Base-by-base conservation (phyloP, 805 yeast species). In the Saturnispora zaruensis region DNA sequence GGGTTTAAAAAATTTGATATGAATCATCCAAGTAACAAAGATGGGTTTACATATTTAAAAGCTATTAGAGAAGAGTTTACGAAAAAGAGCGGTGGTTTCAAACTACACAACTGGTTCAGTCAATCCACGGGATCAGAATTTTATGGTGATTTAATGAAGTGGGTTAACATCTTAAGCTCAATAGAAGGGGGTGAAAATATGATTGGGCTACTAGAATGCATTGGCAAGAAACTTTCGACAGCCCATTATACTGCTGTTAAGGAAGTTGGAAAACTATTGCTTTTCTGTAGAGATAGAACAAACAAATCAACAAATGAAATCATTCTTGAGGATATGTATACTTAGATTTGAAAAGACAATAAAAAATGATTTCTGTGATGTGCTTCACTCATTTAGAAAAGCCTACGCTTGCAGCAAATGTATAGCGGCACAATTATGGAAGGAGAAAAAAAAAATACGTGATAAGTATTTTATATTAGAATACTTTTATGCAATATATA, bases 241-340 rank as follows among this genome's bases (percentile, higher is more conserved):
- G 69, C 77, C 46, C 71, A 73, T 46, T 82, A 82, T 79, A 78
- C 77, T 44, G 66, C 81, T 46, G 81, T 81, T 11, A 66, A 67
- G 44, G 88, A 82, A 58, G 72, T 77, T 53, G 72, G 81, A 1
- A 71, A 71, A 48, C 64, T 82, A 51, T 65, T 81, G 43, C 63
- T 67, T 46, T 77, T 79, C 56, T 80, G 84, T 62, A 70, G 73
- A 28, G 75, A 73, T 47, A 66, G 87, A 55, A 70, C 79, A 52
- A 61, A 76, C 46, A 51, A 52, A 14, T 85, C 84, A 2, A 67
- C 72, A 45, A 54, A 63, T n/a, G 66, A 68, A 23, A 66, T 70
- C 3, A 68, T 75, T 4, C 72, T 81, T 57, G 74, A 72, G 46
- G 71, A 73, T 51, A 79, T 80, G 84, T 79, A 76, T 52, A 30